Percentiles rank a stretch among this genome's conserved stretches.
phyloP scores from a whole-genome alignment of 805 yeast species.

The Henningerozyma blattae region DNA sequence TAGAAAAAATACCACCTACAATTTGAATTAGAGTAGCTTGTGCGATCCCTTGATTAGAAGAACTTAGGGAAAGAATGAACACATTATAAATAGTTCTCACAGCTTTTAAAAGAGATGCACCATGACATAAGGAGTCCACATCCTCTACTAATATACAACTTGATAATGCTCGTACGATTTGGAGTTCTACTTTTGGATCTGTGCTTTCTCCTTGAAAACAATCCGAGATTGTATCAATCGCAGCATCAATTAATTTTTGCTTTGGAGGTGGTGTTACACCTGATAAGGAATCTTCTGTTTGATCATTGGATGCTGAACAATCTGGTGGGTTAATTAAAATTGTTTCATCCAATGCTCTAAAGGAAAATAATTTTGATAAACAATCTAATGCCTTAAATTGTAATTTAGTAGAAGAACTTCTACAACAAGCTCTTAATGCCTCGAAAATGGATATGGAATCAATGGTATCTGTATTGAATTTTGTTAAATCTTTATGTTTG shows the following conservation, averaged over 20 bases:
- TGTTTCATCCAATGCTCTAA: slow-evolving; percentile 54
- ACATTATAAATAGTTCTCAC: slow-evolving; percentile 89
- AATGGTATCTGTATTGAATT: slow-evolving; percentile 21
- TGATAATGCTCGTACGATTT: slow-evolving; percentile 83
- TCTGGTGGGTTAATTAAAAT: slow-evolving; percentile 37
- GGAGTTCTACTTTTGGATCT: slow-evolving; percentile 78
- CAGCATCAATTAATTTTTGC: slow-evolving; percentile 59
- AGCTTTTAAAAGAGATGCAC: slow-evolving; percentile 77
- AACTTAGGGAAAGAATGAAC: slow-evolving; percentile 70
- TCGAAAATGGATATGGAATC: slow-evolving; percentile 54
- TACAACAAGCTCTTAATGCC: slow-evolving; percentile 66
- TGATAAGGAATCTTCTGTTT: slow-evolving; percentile 12
- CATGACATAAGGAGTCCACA: slow-evolving; percentile 67
- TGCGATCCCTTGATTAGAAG: slow-evolving; percentile 83
- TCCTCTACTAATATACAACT: slow-evolving; percentile 75
- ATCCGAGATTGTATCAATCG: slow-evolving; percentile 71
- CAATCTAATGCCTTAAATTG: slow-evolving; percentile 72
- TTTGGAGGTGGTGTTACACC: slow-evolving; percentile 43
- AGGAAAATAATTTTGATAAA: slow-evolving; percentile 79
- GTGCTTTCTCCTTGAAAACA: slow-evolving; percentile 91
- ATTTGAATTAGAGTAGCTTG: slow-evolving; percentile 92
- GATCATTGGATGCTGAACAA: slow-evolving; percentile 24
- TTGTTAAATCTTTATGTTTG: slow-evolving; percentile 14
- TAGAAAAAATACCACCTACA: slow-evolving; percentile 73
- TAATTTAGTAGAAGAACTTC: slow-evolving; percentile 49